Evolutionary conservation across 208 protist genomes (phyloP).

Genomic region (Leishmania mexicana): DNA sequence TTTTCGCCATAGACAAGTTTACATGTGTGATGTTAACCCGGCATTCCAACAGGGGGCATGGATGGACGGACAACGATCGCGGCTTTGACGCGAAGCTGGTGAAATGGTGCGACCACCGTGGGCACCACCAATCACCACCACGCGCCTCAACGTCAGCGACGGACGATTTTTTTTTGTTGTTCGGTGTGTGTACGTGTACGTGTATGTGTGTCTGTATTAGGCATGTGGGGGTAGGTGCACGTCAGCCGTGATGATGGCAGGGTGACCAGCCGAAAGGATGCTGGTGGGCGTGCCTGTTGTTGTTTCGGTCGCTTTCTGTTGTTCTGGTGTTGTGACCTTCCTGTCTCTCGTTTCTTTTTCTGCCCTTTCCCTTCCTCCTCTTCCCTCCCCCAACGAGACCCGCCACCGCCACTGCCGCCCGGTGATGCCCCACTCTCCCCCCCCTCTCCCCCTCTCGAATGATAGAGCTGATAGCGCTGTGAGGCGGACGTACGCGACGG

Average conservation of each 20-base stretch:
- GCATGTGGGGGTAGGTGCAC: conserved; percentile 1
- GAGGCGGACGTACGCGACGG: background rate
- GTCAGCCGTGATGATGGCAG: background rate
- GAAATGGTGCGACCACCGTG: background rate
- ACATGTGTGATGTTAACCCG: background rate
- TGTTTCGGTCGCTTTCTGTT: background rate
- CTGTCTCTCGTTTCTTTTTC: conserved; percentile 7
- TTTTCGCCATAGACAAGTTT: background rate
- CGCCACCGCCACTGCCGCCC: background rate
- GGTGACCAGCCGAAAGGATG: background rate
- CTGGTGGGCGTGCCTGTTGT: background rate
- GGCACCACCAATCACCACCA: background rate
- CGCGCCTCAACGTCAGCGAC: background rate
- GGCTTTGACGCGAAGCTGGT: background rate
- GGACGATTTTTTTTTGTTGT: background rate
- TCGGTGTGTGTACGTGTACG: conserved; percentile 17
- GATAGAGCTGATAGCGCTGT: background rate
- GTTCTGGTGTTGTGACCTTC: background rate
- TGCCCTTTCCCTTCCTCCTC: background rate
- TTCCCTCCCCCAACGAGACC: background rate
- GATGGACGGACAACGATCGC: background rate
- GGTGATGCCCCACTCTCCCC: background rate
- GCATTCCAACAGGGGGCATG: background rate
- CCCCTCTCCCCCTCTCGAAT: background rate
- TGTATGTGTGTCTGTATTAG: conserved; percentile 13